These are phyloP conservation scores for Grosmannia penicillata DNA, from an alignment of 2,329 filamentous ascomycete species.

Conservation along the genomic window DNA sequence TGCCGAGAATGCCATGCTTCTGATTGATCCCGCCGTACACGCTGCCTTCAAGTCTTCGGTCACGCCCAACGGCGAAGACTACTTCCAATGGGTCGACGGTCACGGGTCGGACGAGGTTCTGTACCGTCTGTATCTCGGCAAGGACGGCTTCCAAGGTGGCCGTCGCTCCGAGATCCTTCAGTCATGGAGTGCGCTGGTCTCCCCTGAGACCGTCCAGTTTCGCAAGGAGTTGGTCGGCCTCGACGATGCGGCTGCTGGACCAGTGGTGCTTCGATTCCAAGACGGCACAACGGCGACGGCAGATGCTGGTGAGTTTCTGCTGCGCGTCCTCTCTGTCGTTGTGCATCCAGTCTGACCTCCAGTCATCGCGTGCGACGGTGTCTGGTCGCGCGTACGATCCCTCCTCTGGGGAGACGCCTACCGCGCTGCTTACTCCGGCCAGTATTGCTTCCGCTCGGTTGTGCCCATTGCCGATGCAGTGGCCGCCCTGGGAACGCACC, in stretches of 20 bases:
- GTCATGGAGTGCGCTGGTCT: constrained; percentile 20
- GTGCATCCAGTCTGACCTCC: background rate
- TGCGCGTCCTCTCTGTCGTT: background rate
- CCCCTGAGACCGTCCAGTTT: constrained; percentile 16
- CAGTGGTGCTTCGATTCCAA: constrained; percentile 14
- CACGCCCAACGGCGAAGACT: constrained; percentile 24
- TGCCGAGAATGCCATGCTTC: constrained; percentile 28
- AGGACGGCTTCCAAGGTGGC: constrained; percentile 26
- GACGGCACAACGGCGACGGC: constrained; percentile 17
- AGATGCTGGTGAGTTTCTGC: constrained; percentile 16
- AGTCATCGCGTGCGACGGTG: constrained; percentile 50
- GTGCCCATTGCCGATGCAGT: constrained; percentile 43
- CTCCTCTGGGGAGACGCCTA: constrained; percentile 33
- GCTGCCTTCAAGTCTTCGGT: constrained; percentile 22
- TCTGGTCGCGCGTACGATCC: constrained; percentile 39
- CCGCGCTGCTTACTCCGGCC: constrained; percentile 34
- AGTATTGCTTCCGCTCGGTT: constrained; percentile 47
- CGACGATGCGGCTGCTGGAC: constrained; percentile 7
- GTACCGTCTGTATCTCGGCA: constrained; percentile 21
- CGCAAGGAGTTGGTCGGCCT: constrained; percentile 18
- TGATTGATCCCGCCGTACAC: constrained; percentile 22
- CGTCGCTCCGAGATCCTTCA: constrained; percentile 24
- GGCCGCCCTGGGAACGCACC: constrained; percentile 31
- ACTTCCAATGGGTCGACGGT: constrained; percentile 28
- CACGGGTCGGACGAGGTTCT: constrained; percentile 15